Percentiles rank a stretch among this genome's conserved stretches.
These are phyloP conservation scores for Juglanconis sp. DNA, from an alignment of 2,329 filamentous ascomycete species.

Conservation along the genomic window DNA sequence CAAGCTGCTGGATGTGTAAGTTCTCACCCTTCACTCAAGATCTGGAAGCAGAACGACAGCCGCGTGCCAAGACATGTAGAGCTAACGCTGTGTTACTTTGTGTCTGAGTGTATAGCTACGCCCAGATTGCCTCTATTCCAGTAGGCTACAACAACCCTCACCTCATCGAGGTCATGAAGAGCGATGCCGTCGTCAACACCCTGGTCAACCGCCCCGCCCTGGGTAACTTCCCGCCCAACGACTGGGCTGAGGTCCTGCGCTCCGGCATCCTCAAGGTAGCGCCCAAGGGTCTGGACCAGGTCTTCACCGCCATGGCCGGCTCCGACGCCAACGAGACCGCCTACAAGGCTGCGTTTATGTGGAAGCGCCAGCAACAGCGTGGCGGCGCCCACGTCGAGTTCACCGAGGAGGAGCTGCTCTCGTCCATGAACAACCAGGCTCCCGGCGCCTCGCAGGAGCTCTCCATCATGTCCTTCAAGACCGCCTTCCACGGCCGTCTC, in stretches of 20 bases:
- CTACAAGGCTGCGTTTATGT: slow-evolving; percentile 96
- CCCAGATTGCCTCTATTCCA: slow-evolving; percentile 90
- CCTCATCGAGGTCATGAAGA: slow-evolving; percentile 66
- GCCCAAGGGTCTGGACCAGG: slow-evolving; percentile 79
- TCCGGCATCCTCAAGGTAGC: slow-evolving; percentile 78
- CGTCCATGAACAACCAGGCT: slow-evolving; percentile 74
- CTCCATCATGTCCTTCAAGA: slow-evolving; percentile 85
- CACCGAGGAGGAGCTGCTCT: slow-evolving; percentile 69
- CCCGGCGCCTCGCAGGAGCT: slow-evolving; percentile 71
- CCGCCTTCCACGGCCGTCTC: slow-evolving; percentile 84
- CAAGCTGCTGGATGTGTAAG: slow-evolving; percentile 68
- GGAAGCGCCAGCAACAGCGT: slow-evolving; percentile 75
- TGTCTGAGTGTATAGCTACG: slow-evolving; percentile 53
- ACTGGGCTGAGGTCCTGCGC: slow-evolving; percentile 78
- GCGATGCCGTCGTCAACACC: slow-evolving; percentile 74
- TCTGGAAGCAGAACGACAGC: not conserved
- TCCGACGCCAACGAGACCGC: slow-evolving; percentile 93
- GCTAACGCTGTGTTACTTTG: slow-evolving; percentile 6
- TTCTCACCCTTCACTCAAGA: slow-evolving; percentile 10
- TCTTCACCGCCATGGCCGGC: slow-evolving; percentile 85
- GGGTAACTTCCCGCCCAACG: slow-evolving; percentile 83
- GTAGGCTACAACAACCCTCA: slow-evolving; percentile 88
- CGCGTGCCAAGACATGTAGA: not conserved
- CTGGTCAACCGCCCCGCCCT: slow-evolving; percentile 87
- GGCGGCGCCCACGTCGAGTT: slow-evolving; percentile 77